A percentile compares a stretch with the other conserved stretches of the same genome.
Conservation (phyloP, 2,329 filamentous ascomycete species). For the Mycosphaerella arachidis region DNA sequence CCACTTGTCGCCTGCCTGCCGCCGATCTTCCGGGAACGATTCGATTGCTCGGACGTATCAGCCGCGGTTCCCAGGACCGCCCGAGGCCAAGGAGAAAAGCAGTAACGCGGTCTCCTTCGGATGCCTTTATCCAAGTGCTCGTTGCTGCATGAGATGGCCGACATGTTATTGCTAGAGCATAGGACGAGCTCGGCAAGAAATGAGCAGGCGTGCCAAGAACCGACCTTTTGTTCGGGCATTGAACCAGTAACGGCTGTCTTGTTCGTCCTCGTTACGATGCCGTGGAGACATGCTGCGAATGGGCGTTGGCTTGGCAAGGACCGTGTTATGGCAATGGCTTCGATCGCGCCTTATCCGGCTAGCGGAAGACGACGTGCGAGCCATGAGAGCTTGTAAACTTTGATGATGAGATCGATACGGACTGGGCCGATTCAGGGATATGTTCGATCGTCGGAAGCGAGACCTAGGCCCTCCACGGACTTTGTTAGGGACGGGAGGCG, state of each 20-base stretch:
- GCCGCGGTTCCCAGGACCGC: neutral
- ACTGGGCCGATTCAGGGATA: no score
- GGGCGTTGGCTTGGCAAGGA: neutral
- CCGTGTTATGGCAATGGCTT: neutral
- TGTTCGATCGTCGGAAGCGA: no score
- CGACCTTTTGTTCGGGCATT: neutral
- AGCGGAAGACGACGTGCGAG: neutral
- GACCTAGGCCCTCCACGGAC: no score
- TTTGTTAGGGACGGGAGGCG: no score
- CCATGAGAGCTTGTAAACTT: neutral
- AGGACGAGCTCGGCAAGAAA: neutral
- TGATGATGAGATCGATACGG: no score
- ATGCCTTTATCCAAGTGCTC: neutral
- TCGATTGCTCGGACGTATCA: neutral
- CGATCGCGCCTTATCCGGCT: neutral
- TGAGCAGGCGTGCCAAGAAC: neutral
- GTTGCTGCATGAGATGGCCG: neutral
- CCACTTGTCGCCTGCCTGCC: neutral
- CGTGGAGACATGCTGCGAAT: neutral
- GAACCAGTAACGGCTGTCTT: neutral
- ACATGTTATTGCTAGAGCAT: neutral
- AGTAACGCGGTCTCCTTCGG: neutral
- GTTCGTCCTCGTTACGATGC: neutral
- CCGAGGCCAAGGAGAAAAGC: neutral
- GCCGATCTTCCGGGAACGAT: neutral